Evolutionary conservation across 805 yeast species (phyloP), one percentile per base, ranked within the genome.

Genomic region (Cyberlindnera lachancei): DNA sequence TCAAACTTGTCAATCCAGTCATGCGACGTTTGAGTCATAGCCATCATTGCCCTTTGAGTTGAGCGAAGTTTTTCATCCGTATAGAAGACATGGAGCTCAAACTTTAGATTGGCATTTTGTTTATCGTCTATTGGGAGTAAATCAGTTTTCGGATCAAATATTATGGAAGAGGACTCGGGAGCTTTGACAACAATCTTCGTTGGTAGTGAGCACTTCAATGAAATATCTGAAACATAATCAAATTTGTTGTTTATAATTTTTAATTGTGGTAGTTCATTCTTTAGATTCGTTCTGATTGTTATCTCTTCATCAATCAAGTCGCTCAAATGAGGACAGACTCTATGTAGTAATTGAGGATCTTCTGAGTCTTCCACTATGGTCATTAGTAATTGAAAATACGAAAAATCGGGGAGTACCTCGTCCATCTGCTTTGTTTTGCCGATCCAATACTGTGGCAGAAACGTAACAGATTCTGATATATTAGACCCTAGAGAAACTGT

Each of bases 371-470:
- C 39, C 2, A 70, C 64, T 15, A 77, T 54, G 39, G 67, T 70
- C 14, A 64, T 39, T 10, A 78, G 45, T 17, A 79, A 50, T 36
- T 66, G 65, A 42, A 67, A 64, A 6, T 60, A 53, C 35, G 79
- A 72, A 31, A 80, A 69, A 26, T 59, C 60, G 0, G 85, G 82
- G 3, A 73, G 27, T 2, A 73, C 42, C 1, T 61, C 55, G 37
- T 74, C 75, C 14, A 59, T 56, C 4, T 51, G 37, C 12, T 74
- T 44, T 81, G 81, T 68, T 32, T 62, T 52, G 4, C 60, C 53
- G 9, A 79, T 45, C 87, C 88, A 80, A 7, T 63, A 53, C 9
- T 50, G 41, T 1, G 80, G 64, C 1, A 82, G 80, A 58, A 79
- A 69, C 34, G 67, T 65, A 3, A 69, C 72, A 22, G 66, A 62